Conservation (phyloP, 257 asterid species). For the Scutellaria baicalensis region DNA sequence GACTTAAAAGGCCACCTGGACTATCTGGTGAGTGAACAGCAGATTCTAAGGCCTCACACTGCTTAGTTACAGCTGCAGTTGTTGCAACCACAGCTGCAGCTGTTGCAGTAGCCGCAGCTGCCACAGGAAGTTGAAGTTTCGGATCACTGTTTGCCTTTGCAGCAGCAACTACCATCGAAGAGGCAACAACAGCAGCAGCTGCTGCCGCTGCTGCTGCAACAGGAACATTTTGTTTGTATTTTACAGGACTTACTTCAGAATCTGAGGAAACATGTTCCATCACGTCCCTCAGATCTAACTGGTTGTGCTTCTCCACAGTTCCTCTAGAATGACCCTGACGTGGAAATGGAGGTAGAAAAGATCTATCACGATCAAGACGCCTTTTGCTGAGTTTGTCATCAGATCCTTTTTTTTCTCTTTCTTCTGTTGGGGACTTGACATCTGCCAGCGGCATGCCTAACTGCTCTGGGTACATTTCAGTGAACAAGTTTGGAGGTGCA, state of each 20-base stretch:
- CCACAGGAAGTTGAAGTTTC: slow-evolving; percentile 71
- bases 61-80: slow-evolving; percentile 72
- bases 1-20: slow-evolving; percentile 29
- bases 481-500: slow-evolving; percentile 86
- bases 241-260: slow-evolving; percentile 32
- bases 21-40: slow-evolving; percentile 39
- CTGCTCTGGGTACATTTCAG: slow-evolving; percentile 59
- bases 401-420: slow-evolving; percentile 33
- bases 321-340: slow-evolving; percentile 40
- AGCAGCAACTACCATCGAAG: slow-evolving; percentile 87
- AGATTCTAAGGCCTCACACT: slow-evolving; percentile 50
- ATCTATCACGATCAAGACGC: slow-evolving; percentile 27
- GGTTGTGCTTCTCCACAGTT: slow-evolving; percentile 29
- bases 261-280: slow-evolving; percentile 30
- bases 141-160: slow-evolving; percentile 49
- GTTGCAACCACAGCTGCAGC: slow-evolving; percentile 95
- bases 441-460: slow-evolving; percentile 29
- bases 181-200: slow-evolving; percentile 90
- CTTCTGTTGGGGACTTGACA: slow-evolving; percentile 30
- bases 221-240: slow-evolving; percentile 47
- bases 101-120: slow-evolving; percentile 91
- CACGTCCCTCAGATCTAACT: slow-evolving; percentile 28
- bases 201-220: slow-evolving; percentile 89
- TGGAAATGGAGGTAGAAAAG: slow-evolving; percentile 79
- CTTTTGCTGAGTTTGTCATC: slow-evolving; percentile 24